These are phyloP conservation scores for Kondoa malvinella DNA, from an alignment of 768 basidiomycete species.

Conservation along the genomic window DNA sequence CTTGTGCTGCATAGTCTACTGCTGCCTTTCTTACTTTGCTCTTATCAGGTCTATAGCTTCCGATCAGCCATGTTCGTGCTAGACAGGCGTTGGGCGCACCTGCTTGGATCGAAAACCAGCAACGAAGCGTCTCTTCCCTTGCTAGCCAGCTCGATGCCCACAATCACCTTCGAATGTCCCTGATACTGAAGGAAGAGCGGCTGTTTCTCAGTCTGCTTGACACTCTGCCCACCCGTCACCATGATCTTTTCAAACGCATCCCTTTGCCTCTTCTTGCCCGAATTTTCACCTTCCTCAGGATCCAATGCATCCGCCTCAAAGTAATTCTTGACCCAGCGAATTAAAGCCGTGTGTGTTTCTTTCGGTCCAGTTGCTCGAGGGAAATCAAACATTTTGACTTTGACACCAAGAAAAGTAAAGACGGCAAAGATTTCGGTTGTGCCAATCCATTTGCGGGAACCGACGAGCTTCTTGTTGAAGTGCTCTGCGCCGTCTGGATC, in stretches of 20 bases:
- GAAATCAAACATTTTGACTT: slow-evolving; percentile 23
- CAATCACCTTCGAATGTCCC: slow-evolving; percentile 24
- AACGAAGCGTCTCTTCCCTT: slow-evolving; percentile 13
- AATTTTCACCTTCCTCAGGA: not conserved
- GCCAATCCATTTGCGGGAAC: slow-evolving; percentile 24
- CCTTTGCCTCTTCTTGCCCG: not conserved
- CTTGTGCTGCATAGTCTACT: not conserved
- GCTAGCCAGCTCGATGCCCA: slow-evolving; percentile 21
- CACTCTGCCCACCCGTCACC: slow-evolving; percentile 6
- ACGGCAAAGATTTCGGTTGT: slow-evolving; percentile 26
- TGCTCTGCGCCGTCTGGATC: slow-evolving; percentile 22
- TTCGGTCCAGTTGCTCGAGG: slow-evolving; percentile 10
- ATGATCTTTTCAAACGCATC: slow-evolving; percentile 10
- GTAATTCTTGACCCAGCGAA: slow-evolving; percentile 22
- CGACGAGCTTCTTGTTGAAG: slow-evolving; percentile 19
- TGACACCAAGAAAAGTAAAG: slow-evolving; percentile 22
- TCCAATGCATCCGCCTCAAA: slow-evolving; percentile 11
- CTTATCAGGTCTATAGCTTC: not conserved
- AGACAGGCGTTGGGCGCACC: slow-evolving; percentile 7
- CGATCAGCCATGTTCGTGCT: too few species aligned
- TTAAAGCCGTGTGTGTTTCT: slow-evolving; percentile 9
- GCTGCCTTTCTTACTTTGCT: not conserved
- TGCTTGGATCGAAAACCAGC: slow-evolving; percentile 24
- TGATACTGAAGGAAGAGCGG: slow-evolving; percentile 27
- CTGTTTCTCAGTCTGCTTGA: slow-evolving; percentile 8